phyloP scores from a whole-genome alignment of 176 grass and related monocot genomes.

The Oryza officinalis region DNA sequence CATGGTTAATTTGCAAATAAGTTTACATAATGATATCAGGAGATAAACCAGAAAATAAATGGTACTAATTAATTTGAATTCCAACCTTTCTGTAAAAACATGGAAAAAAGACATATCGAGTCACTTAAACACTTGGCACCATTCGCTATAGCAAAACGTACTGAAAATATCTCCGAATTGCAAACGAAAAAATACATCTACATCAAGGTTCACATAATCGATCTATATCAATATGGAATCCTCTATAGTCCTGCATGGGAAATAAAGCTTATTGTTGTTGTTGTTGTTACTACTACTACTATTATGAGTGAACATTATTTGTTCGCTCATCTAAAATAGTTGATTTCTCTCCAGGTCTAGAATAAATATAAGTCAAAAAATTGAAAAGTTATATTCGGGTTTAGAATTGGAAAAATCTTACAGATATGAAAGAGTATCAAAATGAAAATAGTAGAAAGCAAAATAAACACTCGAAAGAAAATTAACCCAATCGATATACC shows the following conservation, averaged over 20 bases:
- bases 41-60: not conserved
- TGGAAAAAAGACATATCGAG: not conserved
- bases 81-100: not conserved
- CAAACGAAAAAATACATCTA: too few relatives aligned
- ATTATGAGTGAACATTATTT: too few relatives aligned
- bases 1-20: not conserved
- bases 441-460: not conserved
- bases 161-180: not conserved
- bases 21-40: not conserved
- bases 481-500: too few relatives aligned
- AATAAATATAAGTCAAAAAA: not conserved
- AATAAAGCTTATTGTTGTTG: too few relatives aligned
- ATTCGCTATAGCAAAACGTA: not conserved
- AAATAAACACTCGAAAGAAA: not conserved
- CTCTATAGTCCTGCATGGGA: too few relatives aligned
- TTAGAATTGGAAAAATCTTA: not conserved
- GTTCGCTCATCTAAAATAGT: too few relatives aligned
- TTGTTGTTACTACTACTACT: too few relatives aligned
- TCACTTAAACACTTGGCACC: not conserved
- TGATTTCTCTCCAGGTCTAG: not conserved
- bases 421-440: not conserved
- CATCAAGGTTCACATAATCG: too few relatives aligned
- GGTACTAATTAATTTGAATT: not conserved
- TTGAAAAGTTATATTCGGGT: too few relatives aligned
- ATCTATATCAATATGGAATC: too few relatives aligned